Evolutionary conservation across 345 rosid species (phyloP), one percentile per base, ranked within the genome.

Genomic region (Brassica carinata): DNA sequence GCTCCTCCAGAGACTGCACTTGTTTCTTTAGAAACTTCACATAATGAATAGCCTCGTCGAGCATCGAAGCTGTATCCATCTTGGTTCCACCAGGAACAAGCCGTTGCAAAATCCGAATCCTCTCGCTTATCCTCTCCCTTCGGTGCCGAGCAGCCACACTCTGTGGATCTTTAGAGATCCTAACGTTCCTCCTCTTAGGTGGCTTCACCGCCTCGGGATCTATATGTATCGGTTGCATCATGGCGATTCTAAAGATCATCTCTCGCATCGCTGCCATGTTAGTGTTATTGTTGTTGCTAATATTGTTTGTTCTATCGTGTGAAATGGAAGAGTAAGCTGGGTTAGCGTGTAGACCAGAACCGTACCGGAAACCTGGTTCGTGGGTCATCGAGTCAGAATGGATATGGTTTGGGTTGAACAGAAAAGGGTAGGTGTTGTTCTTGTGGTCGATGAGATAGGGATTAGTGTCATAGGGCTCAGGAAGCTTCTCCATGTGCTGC

Each of bases 11-110:
- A 1, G 94, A 84, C 66, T 90, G 92, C 70, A 94, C 94, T 31
- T 94, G 98, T 79, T 88, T 90, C 85, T 92, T 92, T 72, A 94
- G 80, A 73, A 94, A 94, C 79, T 92, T 94, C 26, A 94, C 95
- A 67, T 94, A 94, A 80, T 92, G 98, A 61, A 94, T 87, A 8
- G 98, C 98, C 81, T 94, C 98, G 53, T 94, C 98, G 3, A 94
- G 80, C 98, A 94, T 94, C 0, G 98, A 92, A 63, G 98, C 96
- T 18, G 97, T 94, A 81, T 92, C 98, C 98, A 92, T 94, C 79
- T 91, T 94, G 31, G 92, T 94, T 0, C 98, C 98, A n/a, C 98
- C 97, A 0, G 98, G 98, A n/a, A 94, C 98, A n/a, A 94, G 86
- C 82, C 97, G 84, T 82, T 94, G 99, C 71, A 92, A 84, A 63